Base-by-base conservation (phyloP, 2,329 filamentous ascomycete genomes). In the Cytospora chrysosperma region DNA sequence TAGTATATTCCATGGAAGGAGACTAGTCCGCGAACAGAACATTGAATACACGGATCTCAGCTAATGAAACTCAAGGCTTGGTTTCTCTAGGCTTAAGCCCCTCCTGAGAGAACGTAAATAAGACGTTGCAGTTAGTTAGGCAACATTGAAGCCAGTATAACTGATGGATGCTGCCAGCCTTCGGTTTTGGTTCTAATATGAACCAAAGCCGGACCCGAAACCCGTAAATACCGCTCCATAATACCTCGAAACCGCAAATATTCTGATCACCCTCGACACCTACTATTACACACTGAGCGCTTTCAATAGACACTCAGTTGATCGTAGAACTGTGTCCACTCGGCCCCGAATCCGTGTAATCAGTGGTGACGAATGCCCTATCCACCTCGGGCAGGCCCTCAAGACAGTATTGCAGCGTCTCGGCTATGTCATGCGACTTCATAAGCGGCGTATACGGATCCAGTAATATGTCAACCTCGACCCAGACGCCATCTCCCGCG, bases 351-450 rank as follows among this genome's bases (percentile, higher is more conserved):
- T 85, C 86, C 65, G 88, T 88, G 62, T 89, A 79, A 61, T 79
- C 78, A 27, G 74, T 71, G 26, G 76, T 76, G 6, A 78, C 75
- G 65, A 76, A 77, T 1, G 76, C 77, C 58, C 77, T 70, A 64
- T 76, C 76, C 21, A 76, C 76, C 52, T 70, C 73, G 1, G 72
- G 72, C 4, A 78, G 72, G 1, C 81, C 82, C 67, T 87, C 85
- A 27, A 79, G 72, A 67, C 85, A 87, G 71, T 88, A 88, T 73
- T 88, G 85, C 68, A 88, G 70, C 3, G 84, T 87, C 75, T 88
- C 85, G 0, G 84, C 82, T 49, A 88, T 76, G 71, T 88, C 85
- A 67, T 88, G 85, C 17, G 78, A 80, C 58, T 76, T 77, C 52
- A 79, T 78, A 58, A 88, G 68, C 56, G 76, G 81, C 47, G 80